Base-by-base conservation (phyloP, 352 stramenopile genomes). In the Phytophthora chlamydospora region DNA sequence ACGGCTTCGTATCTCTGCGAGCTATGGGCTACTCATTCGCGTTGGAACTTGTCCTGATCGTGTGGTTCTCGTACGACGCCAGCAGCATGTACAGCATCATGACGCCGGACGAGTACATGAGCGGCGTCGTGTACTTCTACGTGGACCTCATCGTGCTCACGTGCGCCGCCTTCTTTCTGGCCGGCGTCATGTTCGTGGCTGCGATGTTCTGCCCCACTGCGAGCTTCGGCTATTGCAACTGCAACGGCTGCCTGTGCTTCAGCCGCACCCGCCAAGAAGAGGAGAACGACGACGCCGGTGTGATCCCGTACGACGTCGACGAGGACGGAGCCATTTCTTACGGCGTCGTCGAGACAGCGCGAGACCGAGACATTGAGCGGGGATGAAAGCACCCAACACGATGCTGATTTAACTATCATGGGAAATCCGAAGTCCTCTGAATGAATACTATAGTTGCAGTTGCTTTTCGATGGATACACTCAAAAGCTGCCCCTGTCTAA, bases 111-210 rank as follows among this genome's bases (percentile, higher is more conserved):
- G 78, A 87, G 60, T 85, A 85, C 73, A 87, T 87, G 75, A 79
- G 79, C 58, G 78, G 78, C 42, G 76, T 87, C 41, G 76, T 87
- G 48, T 85, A 85, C 57, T 87, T 87, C 46, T 87, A 87, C 67
- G 79, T 78, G 38, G 78, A 87, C 54, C 77, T 87, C 52, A 67
- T 87, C 35, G 62, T 83, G 50, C 62, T 87, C 40, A 58, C 74
- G 34, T 71, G 72, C n/a, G 61, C 76, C 45, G 54, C 61, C 29
- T 71, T 74, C 60, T 72, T 78, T 34, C 55, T 80, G 14, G 71
- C 66, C 14, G 73, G 60, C 4, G 33, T 74, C 24, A 61, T 77
- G 59, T 61, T 76, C 24, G 60, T 68, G 2, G 63, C 57, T 17
- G 66, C 66, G 10, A 73, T 71, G 41, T 64, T 72, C 19, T 75